Evolutionary conservation across 345 rosid species (phyloP), one percentile per base, ranked within the genome.

Genomic region (Euphorbia tirucalli): DNA sequence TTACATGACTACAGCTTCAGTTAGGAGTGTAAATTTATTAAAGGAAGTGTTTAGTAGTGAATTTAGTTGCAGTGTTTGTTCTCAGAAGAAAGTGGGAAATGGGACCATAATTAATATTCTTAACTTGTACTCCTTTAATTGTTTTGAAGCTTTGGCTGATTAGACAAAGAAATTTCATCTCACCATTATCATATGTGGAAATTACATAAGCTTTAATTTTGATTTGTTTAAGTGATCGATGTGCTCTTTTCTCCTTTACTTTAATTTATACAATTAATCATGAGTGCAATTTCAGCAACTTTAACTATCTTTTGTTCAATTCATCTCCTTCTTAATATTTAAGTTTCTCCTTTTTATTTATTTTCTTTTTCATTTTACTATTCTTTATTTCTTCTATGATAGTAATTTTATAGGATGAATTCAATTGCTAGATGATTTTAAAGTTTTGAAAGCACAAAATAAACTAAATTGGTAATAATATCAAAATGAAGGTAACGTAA

Each of bases 131-230:
- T 91, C 92, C 68, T 81, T 55, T 22, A n/a, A 1, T 19, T 67
- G 74, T 68, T 77, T 61, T 70, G 66, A 61, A 61, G 39, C 67
- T 43, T 70, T 84, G 96, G 76, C 93, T 86, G 83, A 82, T 81
- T 19, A 83, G 96, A 94, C 85, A 90, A 74, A 81, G 96, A 90
- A 80, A 77, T 85, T 79, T 68, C 94, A 90, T 88, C 97, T 81
- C 82, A 56, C 48, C 13, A 61, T 27, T n/a, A 43, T 13, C 39
- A 35, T 35, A 35, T 64, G 49, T 13, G 15, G 19, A 8, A 15
- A 24, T 61, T 37, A 11, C 31, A 58, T 7, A 21, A 10, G 2
- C 25, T 58, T 58, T 9, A 62, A 35, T 30, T n/a, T 22, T 27
- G 10, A 5, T 66, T 11, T 19, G 30, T 49, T 4, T 24, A 30